These are phyloP conservation scores for Dujonia santamariae DNA, from an alignment of 1,139 yeast genomes.

Conservation along the genomic window DNA sequence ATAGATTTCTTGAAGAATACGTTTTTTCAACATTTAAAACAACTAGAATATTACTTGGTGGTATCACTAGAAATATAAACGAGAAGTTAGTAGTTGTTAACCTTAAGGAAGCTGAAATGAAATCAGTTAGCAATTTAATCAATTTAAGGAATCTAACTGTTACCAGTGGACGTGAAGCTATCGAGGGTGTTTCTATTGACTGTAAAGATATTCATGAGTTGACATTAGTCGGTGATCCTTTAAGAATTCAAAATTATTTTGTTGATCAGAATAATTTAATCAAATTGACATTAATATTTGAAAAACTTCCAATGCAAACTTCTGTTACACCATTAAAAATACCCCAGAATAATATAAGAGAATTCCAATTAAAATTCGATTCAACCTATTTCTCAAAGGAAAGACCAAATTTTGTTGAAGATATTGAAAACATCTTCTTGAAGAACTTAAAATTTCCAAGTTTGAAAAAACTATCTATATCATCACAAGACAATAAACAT, in stretches of 20 bases:
- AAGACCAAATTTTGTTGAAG: conserved; percentile 2
- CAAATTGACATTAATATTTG: conserved; percentile 4
- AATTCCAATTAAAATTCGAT: conserved; percentile 5
- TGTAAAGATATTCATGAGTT: neutral
- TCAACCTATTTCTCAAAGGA: conserved; percentile 3
- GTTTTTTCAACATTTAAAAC: too few relatives aligned
- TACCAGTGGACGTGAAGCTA: neutral
- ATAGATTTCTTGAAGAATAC: conserved; percentile 1
- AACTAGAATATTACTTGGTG: too few relatives aligned
- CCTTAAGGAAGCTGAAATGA: neutral
- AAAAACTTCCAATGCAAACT: neutral
- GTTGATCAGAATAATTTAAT: neutral
- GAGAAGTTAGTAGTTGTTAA: neutral
- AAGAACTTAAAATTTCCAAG: conserved; percentile 2
- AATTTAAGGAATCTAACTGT: neutral
- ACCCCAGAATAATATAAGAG: neutral
- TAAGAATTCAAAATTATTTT: conserved; percentile 4
- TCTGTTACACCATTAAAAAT: neutral
- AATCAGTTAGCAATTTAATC: neutral
- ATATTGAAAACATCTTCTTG: conserved; percentile 5
- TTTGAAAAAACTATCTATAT: conserved; percentile 6
- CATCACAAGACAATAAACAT: conserved; percentile 5
- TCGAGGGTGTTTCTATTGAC: neutral
- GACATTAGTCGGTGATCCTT: conserved; percentile 6
- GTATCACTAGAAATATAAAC: too few relatives aligned